Evolutionary conservation across 2,329 filamentous ascomycete species (phyloP), one percentile per base, ranked within the genome.

Genomic region (Diplodia mutila): DNA sequence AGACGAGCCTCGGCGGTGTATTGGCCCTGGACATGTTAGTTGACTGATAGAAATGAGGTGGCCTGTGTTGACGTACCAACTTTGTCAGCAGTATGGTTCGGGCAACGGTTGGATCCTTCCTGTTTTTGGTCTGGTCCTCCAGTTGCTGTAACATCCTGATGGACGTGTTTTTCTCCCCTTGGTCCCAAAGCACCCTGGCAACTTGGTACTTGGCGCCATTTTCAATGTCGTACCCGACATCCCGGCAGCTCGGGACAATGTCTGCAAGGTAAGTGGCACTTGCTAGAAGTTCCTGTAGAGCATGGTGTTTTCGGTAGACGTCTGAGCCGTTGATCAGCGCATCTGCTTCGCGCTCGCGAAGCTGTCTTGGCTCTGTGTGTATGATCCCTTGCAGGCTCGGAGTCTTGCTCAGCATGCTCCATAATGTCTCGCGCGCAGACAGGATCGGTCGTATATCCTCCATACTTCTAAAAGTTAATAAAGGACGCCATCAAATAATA

Each of bases 181-280:
- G 91, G 70, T 96, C 93, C 94, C 95, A 99, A 0, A 99, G 82
- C 7, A 96, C 93, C 73, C 91, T 93, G 12, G 96, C 94, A 8
- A 92, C 87, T 77, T 98, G 95, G 65, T 94, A 87, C 70, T 90
- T 89, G 48, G 93, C 87, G 14, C 89, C 89, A 14, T 89, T 91
- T 74, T 93, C 90, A 53, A 97, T 87, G 67, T 89, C 86, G 2
- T 98, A 80, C 0, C 91, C 92, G n/a, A 92, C 79, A 0, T 86
- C 83, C 69, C 86, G 85, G 75, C 91, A 95, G 3, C 89, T 83
- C 6, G 83, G 76, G n/a, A 93, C 87, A 29, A 98, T 84, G 66
- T 92, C 89, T 14, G 89, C 91, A n/a, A 99, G 84, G 29, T 90
- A 89, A 2, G 94, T 95, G 14, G 93, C 91, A 14, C 93, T 88